Base-by-base conservation (phyloP, 805 yeast genomes). In the Priceomyces castillae region DNA sequence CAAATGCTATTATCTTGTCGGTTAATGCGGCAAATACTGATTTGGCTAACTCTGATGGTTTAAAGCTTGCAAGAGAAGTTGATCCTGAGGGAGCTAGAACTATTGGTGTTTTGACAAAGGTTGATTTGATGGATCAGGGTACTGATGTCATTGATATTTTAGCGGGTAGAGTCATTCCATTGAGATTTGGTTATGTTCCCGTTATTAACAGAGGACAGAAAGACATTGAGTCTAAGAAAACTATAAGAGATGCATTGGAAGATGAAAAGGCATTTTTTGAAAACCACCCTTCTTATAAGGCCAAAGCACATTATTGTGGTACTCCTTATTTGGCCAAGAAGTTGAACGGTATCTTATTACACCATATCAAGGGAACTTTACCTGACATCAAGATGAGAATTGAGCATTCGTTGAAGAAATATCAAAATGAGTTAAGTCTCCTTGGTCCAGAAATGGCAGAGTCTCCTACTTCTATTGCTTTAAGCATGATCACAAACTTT, bases 11-110 rank as follows among this genome's bases (percentile, higher is more conserved):
- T 51, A 85, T 94, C 46, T 74, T 94, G 43, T 92, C 97, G 1
- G 98, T 94, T 22, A 90, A 95, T 44, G 95, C 95, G 4, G 96
- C 98, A 26, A 94, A 94, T 66, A 90, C 95, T 34, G 99, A 94
- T 73, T 76, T 94, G 69, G 99, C 97, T 41, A 94, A 94, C 64
- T 86, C 96, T 25, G 99, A 94, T 64, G 97, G 98, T 39, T 76
- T 94, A 59, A 92, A 94, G 65, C 75, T 94, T 53, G 99, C 99
- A 1, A 81, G 98, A 58, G 98, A 94, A 64, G 98, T 94, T 40
- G 99, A 94, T 60, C 98, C 98, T 2, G 95, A 88, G 63, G 99
- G 99, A 37, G 67, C 82, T 35, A 81, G 99, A 72, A 94, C 99
- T 22, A 86, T 94, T 56, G 99, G 99, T 64, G 99, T 94, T 28